Base-by-base conservation (phyloP, 208 protist genomes). In the Wallacemonas collosoma region DNA sequence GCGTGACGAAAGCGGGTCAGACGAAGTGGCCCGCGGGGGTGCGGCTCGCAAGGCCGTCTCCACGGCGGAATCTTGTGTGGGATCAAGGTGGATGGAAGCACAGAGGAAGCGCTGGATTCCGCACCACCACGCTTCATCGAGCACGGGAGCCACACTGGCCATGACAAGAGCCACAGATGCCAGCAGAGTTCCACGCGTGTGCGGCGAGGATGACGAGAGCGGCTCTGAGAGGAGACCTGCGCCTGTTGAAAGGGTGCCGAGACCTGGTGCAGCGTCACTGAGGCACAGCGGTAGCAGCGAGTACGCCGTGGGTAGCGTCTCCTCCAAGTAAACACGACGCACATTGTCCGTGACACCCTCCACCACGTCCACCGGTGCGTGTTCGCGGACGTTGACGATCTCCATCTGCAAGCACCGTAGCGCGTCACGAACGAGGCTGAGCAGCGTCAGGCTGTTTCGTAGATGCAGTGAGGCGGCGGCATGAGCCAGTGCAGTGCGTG, bases 91-190 rank as follows among this genome's bases (percentile, higher is more conserved):
- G 45, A 83, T 55, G 2, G 76, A 72, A 0, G 60, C 39, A 53
- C 70, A 56, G 35, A 87, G 45, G 47, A 71, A 85, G 3, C 45
- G 48, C 12, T 66, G 63, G 12, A 85, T 68, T 14, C 56, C 56
- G 1, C 70, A 47, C 88, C 88, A 90, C 58, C 75, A 60, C 41
- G 17, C 12, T 11, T 72, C 71, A 15, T 71, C 66, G 26, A 93
- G 78, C 15, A 82, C 39, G 8, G 85, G 75, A 53, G 82, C 76
- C 6, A 90, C 48, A n/a, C 66, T 75, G 7, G 88, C 79, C 8
- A 93, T 71, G 2, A 82, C 60, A 53, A 65, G 60, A 57, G 82
- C 76, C 7, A 90, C 54, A 11, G 68, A 73, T 4, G 88, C 77
- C 3, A 93, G 75, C 5, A 82, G 67, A 14, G 60, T 53, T 1